These are phyloP conservation scores for Saccharomycopsis malanga DNA, from an alignment of 805 yeast species.

Conservation along the genomic window DNA sequence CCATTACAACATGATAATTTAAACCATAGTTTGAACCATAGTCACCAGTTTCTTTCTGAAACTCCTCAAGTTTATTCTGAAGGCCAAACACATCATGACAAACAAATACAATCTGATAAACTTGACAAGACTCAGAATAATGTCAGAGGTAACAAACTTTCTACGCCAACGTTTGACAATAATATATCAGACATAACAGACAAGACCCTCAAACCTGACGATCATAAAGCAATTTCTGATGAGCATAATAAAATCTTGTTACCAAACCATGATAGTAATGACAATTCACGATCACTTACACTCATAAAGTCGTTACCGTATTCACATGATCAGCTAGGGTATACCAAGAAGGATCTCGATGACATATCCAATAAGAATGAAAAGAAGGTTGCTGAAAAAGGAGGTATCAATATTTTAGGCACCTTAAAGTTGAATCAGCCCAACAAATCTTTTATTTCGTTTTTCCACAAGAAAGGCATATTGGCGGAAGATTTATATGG, in stretches of 20 bases:
- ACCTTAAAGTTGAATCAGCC: background rate
- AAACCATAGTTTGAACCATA: too few species aligned
- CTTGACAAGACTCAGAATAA: background rate
- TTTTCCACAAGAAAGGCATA: background rate
- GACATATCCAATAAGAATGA: background rate
- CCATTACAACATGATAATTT: too few species aligned
- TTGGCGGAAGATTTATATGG: background rate
- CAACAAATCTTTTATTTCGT: slow-evolving; percentile 1
- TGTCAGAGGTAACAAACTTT: background rate
- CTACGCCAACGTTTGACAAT: background rate
- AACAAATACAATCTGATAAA: too few species aligned
- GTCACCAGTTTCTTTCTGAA: too few species aligned
- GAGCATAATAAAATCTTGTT: background rate
- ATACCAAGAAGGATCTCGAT: slow-evolving; percentile 5
- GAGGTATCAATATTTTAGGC: background rate
- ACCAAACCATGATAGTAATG: background rate
- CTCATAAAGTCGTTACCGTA: slow-evolving; percentile 15
- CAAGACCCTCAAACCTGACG: background rate
- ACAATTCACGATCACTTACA: background rate
- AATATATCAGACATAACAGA: background rate
- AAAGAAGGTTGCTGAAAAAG: background rate
- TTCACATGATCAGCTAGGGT: slow-evolving; percentile 14
- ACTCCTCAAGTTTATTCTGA: too few species aligned
- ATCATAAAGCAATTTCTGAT: background rate
- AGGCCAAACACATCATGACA: too few species aligned